phyloP scores from a whole-genome alignment of 257 asterid species.

The Lithospermum erythrorhizon region DNA sequence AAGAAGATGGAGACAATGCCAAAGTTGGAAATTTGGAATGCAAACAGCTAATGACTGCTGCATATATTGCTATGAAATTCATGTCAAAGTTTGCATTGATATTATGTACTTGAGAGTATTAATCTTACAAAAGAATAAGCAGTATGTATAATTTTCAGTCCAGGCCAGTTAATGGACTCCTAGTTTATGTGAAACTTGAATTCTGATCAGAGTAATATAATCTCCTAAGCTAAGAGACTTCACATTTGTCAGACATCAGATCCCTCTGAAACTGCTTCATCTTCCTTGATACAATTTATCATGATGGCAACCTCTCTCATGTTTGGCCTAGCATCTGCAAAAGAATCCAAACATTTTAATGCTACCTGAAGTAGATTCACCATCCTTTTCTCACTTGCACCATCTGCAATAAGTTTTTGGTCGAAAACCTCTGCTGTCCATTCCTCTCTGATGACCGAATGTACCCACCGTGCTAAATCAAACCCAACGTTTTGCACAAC shows the following conservation, averaged over 20 bases:
- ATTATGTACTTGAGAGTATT: too few relatives aligned
- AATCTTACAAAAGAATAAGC: background rate
- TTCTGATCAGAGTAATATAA: background rate
- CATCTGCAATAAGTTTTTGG: slow-evolving; percentile 31
- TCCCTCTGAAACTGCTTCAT: slow-evolving; percentile 35
- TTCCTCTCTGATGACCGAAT: slow-evolving; percentile 54
- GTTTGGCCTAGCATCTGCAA: slow-evolving; percentile 36
- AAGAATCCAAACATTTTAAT: slow-evolving; percentile 38
- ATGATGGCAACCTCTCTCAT: slow-evolving; percentile 39
- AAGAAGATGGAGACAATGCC: too few relatives aligned
- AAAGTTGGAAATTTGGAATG: too few relatives aligned
- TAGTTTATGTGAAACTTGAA: background rate
- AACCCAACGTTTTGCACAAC: slow-evolving; percentile 37
- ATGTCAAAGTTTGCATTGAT: too few relatives aligned
- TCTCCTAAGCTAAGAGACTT: background rate
- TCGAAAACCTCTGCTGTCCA: slow-evolving; percentile 79
- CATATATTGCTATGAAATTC: too few relatives aligned
- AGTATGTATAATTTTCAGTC: background rate
- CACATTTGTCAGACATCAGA: slow-evolving; percentile 3
- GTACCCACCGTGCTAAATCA: slow-evolving; percentile 64
- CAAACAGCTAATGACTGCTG: too few relatives aligned
- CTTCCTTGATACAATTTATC: slow-evolving; percentile 36
- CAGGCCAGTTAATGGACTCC: background rate
- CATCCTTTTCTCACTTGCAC: slow-evolving; percentile 60
- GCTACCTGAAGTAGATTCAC: slow-evolving; percentile 55